A percentile compares a stretch with the other conserved stretches of the same genome.
These are phyloP conservation scores for Rhizopus delemar DNA, from an alignment of 371 early-diverging fungal species.

Conservation along the genomic window DNA sequence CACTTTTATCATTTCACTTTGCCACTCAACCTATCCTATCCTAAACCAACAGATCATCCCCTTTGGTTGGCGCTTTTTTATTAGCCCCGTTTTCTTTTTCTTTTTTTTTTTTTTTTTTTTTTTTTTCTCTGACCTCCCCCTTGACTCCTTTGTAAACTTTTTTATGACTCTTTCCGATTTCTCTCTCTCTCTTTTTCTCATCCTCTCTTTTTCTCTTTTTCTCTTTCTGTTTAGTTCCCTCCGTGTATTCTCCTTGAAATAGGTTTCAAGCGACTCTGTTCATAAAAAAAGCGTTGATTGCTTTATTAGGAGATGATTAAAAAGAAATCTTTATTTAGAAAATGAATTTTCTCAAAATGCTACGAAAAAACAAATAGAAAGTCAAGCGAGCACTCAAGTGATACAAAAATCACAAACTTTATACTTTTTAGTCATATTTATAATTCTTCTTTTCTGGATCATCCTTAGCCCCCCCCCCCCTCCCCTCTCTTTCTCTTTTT, in stretches of 20 bases:
- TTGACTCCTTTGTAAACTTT: not conserved
- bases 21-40: no score
- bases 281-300: no score
- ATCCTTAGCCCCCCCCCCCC: not conserved
- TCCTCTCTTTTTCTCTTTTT: not conserved
- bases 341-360: no score
- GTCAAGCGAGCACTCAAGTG: not conserved
- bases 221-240: not conserved
- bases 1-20: not conserved
- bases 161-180: no score
- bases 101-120: no score
- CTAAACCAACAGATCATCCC: not conserved
- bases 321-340: no score
- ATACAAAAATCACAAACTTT: not conserved
- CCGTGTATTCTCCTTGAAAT: no score
- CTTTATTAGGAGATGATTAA: no score
- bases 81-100: not conserved
- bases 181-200: not conserved
- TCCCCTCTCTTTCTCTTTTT: not conserved
- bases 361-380: not conserved
- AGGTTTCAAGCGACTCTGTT: no score
- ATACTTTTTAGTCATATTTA: not conserved
- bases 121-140: not conserved
- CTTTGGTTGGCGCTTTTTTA: slow-evolving; percentile 1
- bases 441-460: slow-evolving; percentile 3